Evolutionary conservation across 129 eudicot species (phyloP).

Genomic region (Heracleum sosnowskyi): DNA sequence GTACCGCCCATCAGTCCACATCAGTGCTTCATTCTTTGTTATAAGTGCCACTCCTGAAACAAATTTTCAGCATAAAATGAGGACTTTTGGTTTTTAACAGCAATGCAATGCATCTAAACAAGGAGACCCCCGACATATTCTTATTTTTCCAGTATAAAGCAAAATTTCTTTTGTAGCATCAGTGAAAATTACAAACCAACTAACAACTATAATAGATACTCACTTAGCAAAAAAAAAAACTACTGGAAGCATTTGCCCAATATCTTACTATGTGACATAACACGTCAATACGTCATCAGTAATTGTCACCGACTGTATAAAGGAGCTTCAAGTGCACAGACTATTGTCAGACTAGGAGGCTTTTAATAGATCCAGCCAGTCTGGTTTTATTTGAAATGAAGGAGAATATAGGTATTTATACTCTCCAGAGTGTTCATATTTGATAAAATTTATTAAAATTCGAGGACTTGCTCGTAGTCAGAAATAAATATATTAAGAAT

Average conservation of each 20-base stretch:
- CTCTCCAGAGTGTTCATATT: not conserved
- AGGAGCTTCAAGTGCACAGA: not conserved
- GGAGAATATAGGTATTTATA: not conserved
- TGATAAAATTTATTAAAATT: not conserved
- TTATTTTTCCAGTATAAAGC: not conserved
- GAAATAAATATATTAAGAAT: not conserved
- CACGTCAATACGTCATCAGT: not conserved
- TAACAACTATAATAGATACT: not conserved
- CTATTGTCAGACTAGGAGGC: not conserved
- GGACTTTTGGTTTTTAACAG: not conserved
- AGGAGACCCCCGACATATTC: not conserved
- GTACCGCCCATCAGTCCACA: constrained; percentile 99
- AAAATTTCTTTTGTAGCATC: not conserved
- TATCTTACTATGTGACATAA: not conserved
- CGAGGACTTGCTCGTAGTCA: not conserved
- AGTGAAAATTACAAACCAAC: not conserved
- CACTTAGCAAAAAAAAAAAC: no score
- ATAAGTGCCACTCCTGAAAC: constrained; percentile 77
- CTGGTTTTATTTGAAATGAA: not conserved
- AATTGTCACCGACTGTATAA: not conserved
- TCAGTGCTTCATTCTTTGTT: constrained; percentile 75
- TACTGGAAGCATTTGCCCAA: not conserved
- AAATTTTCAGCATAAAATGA: not conserved
- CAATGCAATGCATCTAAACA: not conserved
- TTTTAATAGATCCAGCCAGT: not conserved